These are phyloP conservation scores for Hypomontagnella submonticulosa DNA, from an alignment of 495 filamentous ascomycete species.

Conservation along the genomic window DNA sequence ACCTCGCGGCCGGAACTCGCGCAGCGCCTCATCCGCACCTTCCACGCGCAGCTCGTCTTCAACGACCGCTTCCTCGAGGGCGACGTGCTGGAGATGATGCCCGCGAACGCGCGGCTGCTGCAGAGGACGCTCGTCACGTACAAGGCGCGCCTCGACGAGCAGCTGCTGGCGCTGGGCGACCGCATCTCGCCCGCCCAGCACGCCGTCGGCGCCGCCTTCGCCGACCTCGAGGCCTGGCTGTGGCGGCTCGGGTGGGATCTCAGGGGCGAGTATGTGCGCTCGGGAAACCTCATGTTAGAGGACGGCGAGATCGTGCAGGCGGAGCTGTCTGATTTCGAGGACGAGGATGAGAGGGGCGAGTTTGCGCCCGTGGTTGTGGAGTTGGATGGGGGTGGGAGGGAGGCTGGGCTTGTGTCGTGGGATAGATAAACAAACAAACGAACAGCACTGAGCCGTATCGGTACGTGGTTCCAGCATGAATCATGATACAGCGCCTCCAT, in stretches of 20 bases:
- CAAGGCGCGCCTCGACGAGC: slow-evolving; percentile 55
- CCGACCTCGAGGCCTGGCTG: slow-evolving; percentile 58
- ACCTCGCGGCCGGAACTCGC: slow-evolving; percentile 67
- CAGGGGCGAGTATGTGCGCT: slow-evolving; percentile 48
- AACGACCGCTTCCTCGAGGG: slow-evolving; percentile 71
- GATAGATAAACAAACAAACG: slow-evolving; percentile 33
- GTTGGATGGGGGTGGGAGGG: slow-evolving; percentile 63
- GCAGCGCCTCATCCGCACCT: slow-evolving; percentile 65
- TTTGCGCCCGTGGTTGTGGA: slow-evolving; percentile 87
- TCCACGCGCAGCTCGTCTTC: slow-evolving; percentile 77
- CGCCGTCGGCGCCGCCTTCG: slow-evolving; percentile 52
- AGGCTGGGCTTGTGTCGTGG: slow-evolving; percentile 61
- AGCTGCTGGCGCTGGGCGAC: slow-evolving; percentile 46
- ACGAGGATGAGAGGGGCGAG: slow-evolving; percentile 86
- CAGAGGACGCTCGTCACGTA: slow-evolving; percentile 54
- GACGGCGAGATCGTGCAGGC: slow-evolving; percentile 83
- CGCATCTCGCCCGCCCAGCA: slow-evolving; percentile 47
- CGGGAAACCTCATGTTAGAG: slow-evolving; percentile 73
- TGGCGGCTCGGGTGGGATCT: slow-evolving; percentile 61
- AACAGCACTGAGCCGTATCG: no score
- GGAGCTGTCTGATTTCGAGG: slow-evolving; percentile 78
- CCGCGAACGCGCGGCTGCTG: slow-evolving; percentile 48
- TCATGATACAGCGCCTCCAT: no score
- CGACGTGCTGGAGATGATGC: slow-evolving; percentile 63
- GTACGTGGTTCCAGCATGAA: no score